Percentiles rank a stretch among this genome's conserved stretches.
phyloP scores from a whole-genome alignment of 1,284 basidiomycete genomes.

The Microbotryum lychnidis-dioicae region DNA sequence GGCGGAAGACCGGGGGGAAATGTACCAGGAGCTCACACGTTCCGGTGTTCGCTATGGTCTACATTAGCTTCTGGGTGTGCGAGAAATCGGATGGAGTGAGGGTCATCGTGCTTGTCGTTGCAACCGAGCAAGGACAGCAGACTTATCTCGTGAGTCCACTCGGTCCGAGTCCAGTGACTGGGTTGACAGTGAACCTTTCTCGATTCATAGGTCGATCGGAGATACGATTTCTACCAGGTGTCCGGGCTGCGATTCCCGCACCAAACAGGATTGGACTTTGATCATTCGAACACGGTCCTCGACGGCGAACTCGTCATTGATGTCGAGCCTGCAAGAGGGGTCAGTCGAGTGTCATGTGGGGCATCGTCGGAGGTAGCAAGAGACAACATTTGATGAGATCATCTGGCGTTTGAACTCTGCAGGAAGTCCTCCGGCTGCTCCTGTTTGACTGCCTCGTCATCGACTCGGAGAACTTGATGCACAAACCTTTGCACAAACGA shows the following conservation, averaged over 20 bases:
- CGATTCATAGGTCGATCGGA: conserved; percentile 73
- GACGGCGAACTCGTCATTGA: conserved; percentile 96
- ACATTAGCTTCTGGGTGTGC: conserved; percentile 87
- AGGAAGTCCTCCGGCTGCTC: conserved; percentile 74
- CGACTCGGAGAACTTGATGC: conserved; percentile 78
- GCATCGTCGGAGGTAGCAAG: neutral
- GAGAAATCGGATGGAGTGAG: conserved; percentile 99
- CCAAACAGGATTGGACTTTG: conserved; percentile 57
- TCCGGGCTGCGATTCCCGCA: conserved; percentile 79
- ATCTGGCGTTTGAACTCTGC: conserved; percentile 4
- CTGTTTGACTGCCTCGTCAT: conserved; percentile 91
- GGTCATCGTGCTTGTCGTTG: conserved; percentile 73
- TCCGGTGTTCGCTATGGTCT: neutral
- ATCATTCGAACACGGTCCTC: conserved; percentile 64
- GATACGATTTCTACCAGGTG: conserved; percentile 73
- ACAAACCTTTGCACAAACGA: conserved; percentile 68
- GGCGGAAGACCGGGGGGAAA: too few species aligned
- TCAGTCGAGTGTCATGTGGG: conserved; percentile 46
- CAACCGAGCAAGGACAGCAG: conserved; percentile 51
- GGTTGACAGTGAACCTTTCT: neutral
- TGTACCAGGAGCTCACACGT: too few species aligned
- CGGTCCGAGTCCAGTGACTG: neutral
- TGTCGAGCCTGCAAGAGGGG: conserved; percentile 60
- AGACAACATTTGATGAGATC: neutral
- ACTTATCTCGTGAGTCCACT: conserved; percentile 63